Base-by-base conservation (phyloP, 345 rosid genomes). In the Eutrema heterophyllum region DNA sequence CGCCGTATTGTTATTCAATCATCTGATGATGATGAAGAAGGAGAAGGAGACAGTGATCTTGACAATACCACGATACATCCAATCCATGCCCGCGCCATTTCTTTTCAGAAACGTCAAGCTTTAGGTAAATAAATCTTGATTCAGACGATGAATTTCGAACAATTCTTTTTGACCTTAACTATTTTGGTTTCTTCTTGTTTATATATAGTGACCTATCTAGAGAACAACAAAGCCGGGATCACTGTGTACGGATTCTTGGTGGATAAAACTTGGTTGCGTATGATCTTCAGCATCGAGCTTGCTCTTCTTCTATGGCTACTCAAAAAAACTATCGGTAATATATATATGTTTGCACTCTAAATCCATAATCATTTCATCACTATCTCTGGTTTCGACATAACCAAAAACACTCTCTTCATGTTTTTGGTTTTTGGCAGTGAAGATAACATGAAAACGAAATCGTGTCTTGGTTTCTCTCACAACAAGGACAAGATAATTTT, bases 261-360 rank as follows among this genome's bases (percentile, higher is more conserved):
- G 52, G 97, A 90, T 67, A 86, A 93, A 83, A 68, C 92, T 41
- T 88, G 91, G 86, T 76, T 93, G 40, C 98, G 90, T 71, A 81
- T 93, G 67, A 85, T 93, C 72, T 90, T 88, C 53, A 93, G 86
- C 30, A 73, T 93, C 26, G 89, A 93, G 67, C 81, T 93, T 52
- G 93, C 95, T 67, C 86, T 93, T 40, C 81, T 87, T 33, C 90
- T 93, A 59, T 93, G 98, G 98, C 65, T 93, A 56, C 96, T 93
- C 72, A 92, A 92, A 81, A 93, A 86, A 83, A 87, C 89, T 7
- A 78, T 91, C 15, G 86, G 96, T 75, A 82, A 50, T 51, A 21
- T 27, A 29, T 26, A 29, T 2, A 27, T 40, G 2, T 64, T 54
- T 58, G 30, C 24, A 10, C 32, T 35, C 10, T 44, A 1, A 4